Conservation (phyloP, 495 filamentous ascomycete genomes). For the Glonium stellatum region DNA sequence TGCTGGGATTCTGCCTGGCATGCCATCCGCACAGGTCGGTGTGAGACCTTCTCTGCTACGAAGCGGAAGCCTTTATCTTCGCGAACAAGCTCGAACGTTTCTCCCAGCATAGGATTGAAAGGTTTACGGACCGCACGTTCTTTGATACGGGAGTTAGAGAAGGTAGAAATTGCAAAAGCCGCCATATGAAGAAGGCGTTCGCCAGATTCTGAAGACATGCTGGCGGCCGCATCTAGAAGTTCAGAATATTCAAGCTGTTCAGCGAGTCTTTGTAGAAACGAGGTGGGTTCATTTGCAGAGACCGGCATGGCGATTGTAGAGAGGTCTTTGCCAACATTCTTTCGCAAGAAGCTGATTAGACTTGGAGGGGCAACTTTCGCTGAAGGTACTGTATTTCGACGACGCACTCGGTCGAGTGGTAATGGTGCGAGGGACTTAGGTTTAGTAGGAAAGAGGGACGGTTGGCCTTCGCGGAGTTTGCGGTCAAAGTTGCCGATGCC, state of each 20-base stretch:
- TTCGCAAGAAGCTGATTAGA: constrained; percentile 86
- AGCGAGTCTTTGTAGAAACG: constrained; percentile 75
- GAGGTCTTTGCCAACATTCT: constrained; percentile 96
- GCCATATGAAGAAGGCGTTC: constrained; percentile 78
- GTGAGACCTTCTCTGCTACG: constrained; percentile 84
- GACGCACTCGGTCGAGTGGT: constrained; percentile 57
- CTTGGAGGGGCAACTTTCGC: constrained; percentile 76
- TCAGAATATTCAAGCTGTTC: constrained; percentile 85
- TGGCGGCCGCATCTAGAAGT: constrained; percentile 68
- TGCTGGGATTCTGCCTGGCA: constrained; percentile 78
- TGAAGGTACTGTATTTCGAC: constrained; percentile 64
- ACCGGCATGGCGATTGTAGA: constrained; percentile 96
- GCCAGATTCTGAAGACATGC: constrained; percentile 46
- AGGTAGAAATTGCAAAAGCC: constrained; percentile 80
- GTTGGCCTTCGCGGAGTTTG: constrained; percentile 38
- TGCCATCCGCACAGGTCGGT: constrained; percentile 85
- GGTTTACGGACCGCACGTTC: constrained; percentile 94
- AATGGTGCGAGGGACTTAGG: constrained; percentile 73
- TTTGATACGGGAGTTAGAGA: constrained; percentile 71
- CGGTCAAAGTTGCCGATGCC: constrained; percentile 36
- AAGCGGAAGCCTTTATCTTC: constrained; percentile 86
- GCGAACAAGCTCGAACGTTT: constrained; percentile 88
- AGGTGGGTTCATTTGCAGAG: constrained; percentile 88
- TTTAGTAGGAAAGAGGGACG: constrained; percentile 60
- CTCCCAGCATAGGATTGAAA: constrained; percentile 95